Evolutionary conservation across 257 asterid genomes (phyloP), one percentile per base, ranked within the genome.

Genomic region (Thymus mandschuricus): DNA sequence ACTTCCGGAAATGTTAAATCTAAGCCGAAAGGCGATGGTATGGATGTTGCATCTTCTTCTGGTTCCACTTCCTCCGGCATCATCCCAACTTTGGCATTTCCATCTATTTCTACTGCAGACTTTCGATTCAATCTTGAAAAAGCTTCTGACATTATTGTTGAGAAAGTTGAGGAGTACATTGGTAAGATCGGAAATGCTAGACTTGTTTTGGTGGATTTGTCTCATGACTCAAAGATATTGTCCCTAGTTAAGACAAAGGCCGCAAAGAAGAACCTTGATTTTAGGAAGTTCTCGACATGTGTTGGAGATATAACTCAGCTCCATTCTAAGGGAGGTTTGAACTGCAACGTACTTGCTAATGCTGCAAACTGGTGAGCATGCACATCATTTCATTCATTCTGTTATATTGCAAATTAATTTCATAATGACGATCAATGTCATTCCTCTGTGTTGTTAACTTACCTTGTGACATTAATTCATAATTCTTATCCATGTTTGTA

Each of bases 51-150:
- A 41, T 54, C 82, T 76, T 44, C 77, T 77, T 33, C 76, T 43
- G 73, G 71, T 58, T 61, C 54, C 43, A 29, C 12, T 60, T 76
- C 78, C 78, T 75, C 79, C 10, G 82, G 76, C 51, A 58, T 70
- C 68, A 68, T 81, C 71, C 92, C 84, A 29, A 88, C 95, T 33
- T 77, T 91, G 80, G 98, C 97, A 63, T 94, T 94, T 84, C 98
- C 98, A 11, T 94, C 98, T 65, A 82, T 94, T 81, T 94, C 98
- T 65, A 94, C 97, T 55, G 96, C 98, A n/a, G 98, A 91, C 79
- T 94, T 94, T 85, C 90, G 84, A 65, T 94, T 94, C 79, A 67
- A 85, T 79, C 88, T 89, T 70, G 96, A 88, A 59, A 89, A 85
- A 72, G 98, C 98, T 55, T 91, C 97, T 4, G 96, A 89, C 63